These are phyloP conservation scores for Penicillium arizonense DNA, from an alignment of 495 filamentous ascomycete genomes.

Conservation along the genomic window DNA sequence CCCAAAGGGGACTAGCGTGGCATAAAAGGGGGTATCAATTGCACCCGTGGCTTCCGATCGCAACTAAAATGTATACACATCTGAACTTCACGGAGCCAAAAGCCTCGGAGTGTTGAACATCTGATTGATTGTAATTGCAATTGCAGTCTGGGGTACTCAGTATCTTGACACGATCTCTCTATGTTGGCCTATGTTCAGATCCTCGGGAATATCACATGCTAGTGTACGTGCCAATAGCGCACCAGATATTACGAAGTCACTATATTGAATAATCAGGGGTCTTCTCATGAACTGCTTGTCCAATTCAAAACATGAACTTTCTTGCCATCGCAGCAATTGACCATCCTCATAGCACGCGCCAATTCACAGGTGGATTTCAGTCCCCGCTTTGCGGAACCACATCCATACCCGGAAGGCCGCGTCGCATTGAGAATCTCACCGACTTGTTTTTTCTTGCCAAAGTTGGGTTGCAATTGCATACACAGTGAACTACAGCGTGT, in stretches of 20 bases:
- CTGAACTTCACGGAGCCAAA: background rate
- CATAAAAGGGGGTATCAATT: slow-evolving; percentile 30
- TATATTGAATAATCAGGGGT: background rate
- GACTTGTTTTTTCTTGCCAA: background rate
- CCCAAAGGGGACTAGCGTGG: slow-evolving; percentile 30
- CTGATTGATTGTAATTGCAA: too few species aligned
- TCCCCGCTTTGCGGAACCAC: background rate
- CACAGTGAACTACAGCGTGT: too few species aligned
- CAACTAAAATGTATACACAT: background rate
- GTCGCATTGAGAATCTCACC: background rate
- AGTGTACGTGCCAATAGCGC: background rate
- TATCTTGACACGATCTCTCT: too few species aligned
- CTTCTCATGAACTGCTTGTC: background rate
- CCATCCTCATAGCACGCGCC: background rate
- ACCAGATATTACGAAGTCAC: background rate
- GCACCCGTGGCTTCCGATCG: slow-evolving; percentile 16
- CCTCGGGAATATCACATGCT: slow-evolving; percentile 5
- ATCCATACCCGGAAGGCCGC: background rate
- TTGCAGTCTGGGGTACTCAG: too few species aligned
- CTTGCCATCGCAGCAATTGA: background rate
- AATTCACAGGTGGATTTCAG: background rate
- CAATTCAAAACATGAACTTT: background rate
- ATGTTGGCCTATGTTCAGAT: too few species aligned
- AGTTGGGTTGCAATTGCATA: too few species aligned
- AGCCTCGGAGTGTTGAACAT: too few species aligned